Base-by-base conservation (phyloP, 495 filamentous ascomycete species). In the Penicillium pancosmium region DNA sequence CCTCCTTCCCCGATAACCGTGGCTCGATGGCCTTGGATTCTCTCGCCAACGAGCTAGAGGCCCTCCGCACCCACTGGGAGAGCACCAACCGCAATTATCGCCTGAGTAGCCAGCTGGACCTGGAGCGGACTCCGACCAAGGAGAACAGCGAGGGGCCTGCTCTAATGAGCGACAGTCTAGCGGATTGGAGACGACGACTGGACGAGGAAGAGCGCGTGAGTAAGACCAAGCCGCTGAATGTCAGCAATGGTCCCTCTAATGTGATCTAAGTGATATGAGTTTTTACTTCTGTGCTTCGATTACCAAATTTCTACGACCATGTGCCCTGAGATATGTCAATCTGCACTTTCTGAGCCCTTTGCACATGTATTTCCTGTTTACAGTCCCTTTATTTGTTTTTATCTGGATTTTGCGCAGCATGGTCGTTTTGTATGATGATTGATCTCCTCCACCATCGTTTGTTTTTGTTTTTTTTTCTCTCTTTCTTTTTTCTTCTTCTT, bases 71-170 rank as follows among this genome's bases (percentile, higher is more conserved):
- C 34, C 94, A 96, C 59, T 98, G 95, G 93, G 93, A 98, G 73
- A 88, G 88, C 47, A 97, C 92, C 41, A 97, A 93, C 74, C 93
- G 93, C 73, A 93, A 89, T 61, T 97, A 97, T 69, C 87, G 93
- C 15, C 78, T 96, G 46, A 93, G 90, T 70, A 93, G 86, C 50
- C 74, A 78, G 60, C 93, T 96, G 66, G 93, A 97, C 67, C 89
- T 94, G 60, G 93, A 97, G 59, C 79, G 83, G 21, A 84, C 83
- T 23, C 75, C 80, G 12, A 85, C 81, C 51, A 84, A 79, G 61
- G 82, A 81, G 46, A 76, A 75, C 21, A 68, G 64, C 23, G 75
- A 82, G 18, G 80, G 78, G 0, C 65, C 68, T 5, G 74, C 69
- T 4, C 68, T 71, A 15, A 74, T 92, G 68, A 90, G 84, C 59